Base-by-base conservation (phyloP, 1,284 basidiomycete genomes). In the Moesziomyces aphidis region DNA sequence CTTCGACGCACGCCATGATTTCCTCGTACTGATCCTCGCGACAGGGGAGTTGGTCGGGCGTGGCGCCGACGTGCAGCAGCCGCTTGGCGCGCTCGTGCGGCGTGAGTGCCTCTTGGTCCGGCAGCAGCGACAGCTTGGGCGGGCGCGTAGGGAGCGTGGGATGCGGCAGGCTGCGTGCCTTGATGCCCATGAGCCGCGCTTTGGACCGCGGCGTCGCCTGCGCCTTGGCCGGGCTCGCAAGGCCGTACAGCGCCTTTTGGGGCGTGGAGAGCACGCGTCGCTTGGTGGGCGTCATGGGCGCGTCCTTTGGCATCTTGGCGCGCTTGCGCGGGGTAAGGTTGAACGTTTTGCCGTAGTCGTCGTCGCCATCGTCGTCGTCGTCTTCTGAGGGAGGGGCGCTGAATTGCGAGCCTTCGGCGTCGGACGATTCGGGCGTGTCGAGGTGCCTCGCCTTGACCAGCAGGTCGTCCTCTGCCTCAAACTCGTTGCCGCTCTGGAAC, bases 1-100 rank as follows among this genome's bases (percentile, higher is more conserved):
- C 92, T 63, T 92, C 91, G 5, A 98, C 91, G 48, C 90, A 90
- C 22, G 89, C 87, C 78, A 96, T 85, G 43, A 98, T 91, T 55
- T 90, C 88, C 26, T 88, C 88, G 83, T 93, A 97, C 85, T 98
- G 94, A 46, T 91, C 90, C 64, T 95, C 93, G 52, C 97, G 87
- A 85, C 96, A 97, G 1, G 95, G 95, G 46, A 99, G 86, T 44
- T 90, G 89, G 71, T 96, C 93, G 1, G 97, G 96, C 5, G 96
- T 90, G 49, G 93, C 92, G 3, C 93, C 94, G 11, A 99, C 96
- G 83, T 99, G 97, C 49, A 99, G 85, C 8, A 94, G 89, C 3
- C 72, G 63, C 28, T 77, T 75, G 45, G 82, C 82, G 7, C 81
- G 67, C 43, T 78, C 76, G 50, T 81, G 76, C 13, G 80, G 50